phyloP scores from a whole-genome alignment of 1,139 yeast species.

The Kodamaea ohmeri region DNA sequence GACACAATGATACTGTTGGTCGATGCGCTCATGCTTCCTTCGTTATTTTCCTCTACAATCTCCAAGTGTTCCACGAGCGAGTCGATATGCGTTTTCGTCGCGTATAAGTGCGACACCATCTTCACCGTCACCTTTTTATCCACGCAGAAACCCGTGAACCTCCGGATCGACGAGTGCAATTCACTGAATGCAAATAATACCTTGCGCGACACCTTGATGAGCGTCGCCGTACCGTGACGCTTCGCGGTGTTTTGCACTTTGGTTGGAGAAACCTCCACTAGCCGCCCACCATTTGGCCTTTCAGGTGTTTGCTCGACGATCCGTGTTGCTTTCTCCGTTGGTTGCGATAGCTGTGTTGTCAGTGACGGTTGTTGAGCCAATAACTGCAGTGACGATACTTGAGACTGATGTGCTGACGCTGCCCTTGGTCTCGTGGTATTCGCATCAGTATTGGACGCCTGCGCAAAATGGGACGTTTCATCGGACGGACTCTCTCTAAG shows the following conservation, averaged over 20 bases:
- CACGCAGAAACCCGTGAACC: slow-evolving; percentile 64
- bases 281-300: background rate
- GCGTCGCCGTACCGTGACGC: slow-evolving; percentile 22
- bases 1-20: slow-evolving; percentile 28
- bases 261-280: slow-evolving; percentile 15
- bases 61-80: slow-evolving; percentile 58
- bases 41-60: slow-evolving; percentile 46
- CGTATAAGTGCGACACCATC: slow-evolving; percentile 53
- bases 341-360: too few relatives aligned
- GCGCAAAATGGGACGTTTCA: slow-evolving; percentile 22
- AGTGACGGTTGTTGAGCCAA: too few relatives aligned
- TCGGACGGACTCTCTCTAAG: slow-evolving; percentile 56
- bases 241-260: slow-evolving; percentile 13
- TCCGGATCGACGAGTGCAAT: slow-evolving; percentile 63
- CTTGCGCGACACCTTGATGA: slow-evolving; percentile 55
- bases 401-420: too few relatives aligned
- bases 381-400: too few relatives aligned
- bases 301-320: background rate
- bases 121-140: slow-evolving; percentile 62
- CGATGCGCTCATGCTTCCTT: slow-evolving; percentile 14
- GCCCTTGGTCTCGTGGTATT: too few relatives aligned
- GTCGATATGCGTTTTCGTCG: slow-evolving; percentile 60
- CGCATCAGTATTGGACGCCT: too few relatives aligned
- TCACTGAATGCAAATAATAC: slow-evolving; percentile 63
- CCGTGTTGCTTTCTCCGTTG: background rate